Evolutionary conservation across 768 basidiomycete species (phyloP).

Genomic region (Coprinopsis sp.): DNA sequence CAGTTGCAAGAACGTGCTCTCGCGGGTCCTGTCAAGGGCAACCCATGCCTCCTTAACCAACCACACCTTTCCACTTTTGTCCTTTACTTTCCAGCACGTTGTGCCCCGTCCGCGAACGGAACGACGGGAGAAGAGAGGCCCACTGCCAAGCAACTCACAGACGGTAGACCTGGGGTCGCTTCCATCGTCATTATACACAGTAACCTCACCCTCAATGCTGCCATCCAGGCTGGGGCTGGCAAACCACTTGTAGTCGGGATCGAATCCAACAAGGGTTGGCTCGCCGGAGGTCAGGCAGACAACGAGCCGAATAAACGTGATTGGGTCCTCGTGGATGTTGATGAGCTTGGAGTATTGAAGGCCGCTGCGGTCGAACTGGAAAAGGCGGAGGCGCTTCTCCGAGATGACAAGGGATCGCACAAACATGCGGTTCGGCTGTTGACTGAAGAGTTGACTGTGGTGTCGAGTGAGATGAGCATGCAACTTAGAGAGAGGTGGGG

Average conservation of each 20-base stretch:
- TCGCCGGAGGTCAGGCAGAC: background rate
- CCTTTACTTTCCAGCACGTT: background rate
- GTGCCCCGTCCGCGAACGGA: background rate
- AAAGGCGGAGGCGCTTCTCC: background rate
- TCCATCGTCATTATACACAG: background rate
- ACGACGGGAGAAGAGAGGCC: background rate
- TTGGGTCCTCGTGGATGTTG: slow-evolving; percentile 1
- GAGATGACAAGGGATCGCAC: slow-evolving; percentile 1
- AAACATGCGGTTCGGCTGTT: slow-evolving; percentile 1
- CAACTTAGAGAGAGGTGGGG: background rate
- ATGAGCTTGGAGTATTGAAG: background rate
- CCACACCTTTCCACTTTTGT: background rate
- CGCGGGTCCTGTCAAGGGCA: background rate
- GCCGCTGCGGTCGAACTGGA: slow-evolving; percentile 5
- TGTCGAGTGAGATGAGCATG: background rate
- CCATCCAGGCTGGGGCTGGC: background rate
- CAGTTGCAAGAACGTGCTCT: background rate
- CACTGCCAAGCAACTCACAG: background rate
- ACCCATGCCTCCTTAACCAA: background rate
- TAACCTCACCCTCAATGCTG: background rate
- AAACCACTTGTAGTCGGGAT: background rate
- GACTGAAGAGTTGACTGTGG: slow-evolving; percentile 3
- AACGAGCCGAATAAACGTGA: background rate
- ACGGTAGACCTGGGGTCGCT: background rate
- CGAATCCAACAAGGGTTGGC: background rate